Base-by-base conservation (phyloP, 2,329 filamentous ascomycete species). In the Hansfordia pulvinata region DNA sequence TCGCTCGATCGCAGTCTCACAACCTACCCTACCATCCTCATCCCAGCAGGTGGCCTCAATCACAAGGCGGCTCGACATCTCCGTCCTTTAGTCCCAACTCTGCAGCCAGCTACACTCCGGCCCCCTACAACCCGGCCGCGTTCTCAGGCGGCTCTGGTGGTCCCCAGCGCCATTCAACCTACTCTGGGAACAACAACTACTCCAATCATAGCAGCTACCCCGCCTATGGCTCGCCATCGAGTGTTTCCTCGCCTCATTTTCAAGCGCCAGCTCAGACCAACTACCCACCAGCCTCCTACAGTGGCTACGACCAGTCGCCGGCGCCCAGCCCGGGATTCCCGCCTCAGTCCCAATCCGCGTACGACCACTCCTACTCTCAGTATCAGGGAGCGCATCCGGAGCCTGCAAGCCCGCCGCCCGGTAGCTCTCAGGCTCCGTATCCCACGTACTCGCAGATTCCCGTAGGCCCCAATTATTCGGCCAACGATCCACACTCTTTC, bases 101-200 rank as follows among this genome's bases (percentile, higher is more conserved):
- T 5, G 26, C 42, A 13, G 46, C 56, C 19, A 57, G 37, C 46
- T 70, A 66, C 41, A 56, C 62, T 14, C 64, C 64, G 19, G 57
- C 59, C 32, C 50, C 63, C 19, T 73, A 74, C 46, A 72, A 73
- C 39, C 69, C 69, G 15, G 67, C 68, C 21, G 67, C 66, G 25
- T 74, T n/a, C n/a, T n/a, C n/a, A n/a, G n/a, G n/a, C n/a, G n/a
- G n/a, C n/a, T n/a, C n/a, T n/a, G n/a, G n/a, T n/a, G n/a, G n/a
- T n/a, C 61, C 62, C 8, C 67, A 71, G 37, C 55, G 66, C 22
- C 62, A 64, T 28, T 47, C 60, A 23, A 62, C 64, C 2, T 61
- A 68, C 30, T 50, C 60, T 24, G 62, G 61, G 16, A 62, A 62
- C 38, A 54, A 43, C 35, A 52, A 42, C 29, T 64, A 65, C 31